phyloP scores from a whole-genome alignment of 2,329 filamentous ascomycete genomes.

The Curvularia eragrostidis region DNA sequence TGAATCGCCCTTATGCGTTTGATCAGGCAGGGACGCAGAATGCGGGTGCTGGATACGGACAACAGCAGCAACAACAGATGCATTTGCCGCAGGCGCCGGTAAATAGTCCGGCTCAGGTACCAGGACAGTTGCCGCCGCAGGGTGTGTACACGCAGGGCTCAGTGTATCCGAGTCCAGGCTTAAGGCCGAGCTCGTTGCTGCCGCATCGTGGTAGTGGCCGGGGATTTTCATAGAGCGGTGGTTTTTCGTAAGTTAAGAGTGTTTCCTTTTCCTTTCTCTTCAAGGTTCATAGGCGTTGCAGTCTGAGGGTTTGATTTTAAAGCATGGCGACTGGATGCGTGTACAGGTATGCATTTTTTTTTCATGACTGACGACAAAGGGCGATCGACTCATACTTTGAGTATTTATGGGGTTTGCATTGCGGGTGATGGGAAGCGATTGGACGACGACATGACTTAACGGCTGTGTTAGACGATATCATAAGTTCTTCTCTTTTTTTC shows the following conservation, averaged over 20 bases:
- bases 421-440: not conserved
- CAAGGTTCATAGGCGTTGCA: not conserved
- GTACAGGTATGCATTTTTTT: not conserved
- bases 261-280: too few species aligned
- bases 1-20: conserved; percentile 19
- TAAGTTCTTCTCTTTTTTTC: not conserved
- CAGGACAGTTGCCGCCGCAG: not conserved
- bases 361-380: not conserved
- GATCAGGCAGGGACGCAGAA: not conserved
- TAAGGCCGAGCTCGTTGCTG: not conserved
- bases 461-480: not conserved
- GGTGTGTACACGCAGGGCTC: not conserved
- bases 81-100: not conserved
- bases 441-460: not conserved
- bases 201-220: not conserved
- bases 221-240: not conserved
- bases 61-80: not conserved
- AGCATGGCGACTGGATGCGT: not conserved
- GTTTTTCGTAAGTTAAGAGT: not conserved
- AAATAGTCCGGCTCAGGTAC: not conserved
- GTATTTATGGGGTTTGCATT: not conserved
- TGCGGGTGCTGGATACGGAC: not conserved
- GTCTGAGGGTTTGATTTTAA: not conserved
- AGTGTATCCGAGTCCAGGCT: not conserved
- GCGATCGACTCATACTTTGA: not conserved